These are phyloP conservation scores for Diplosphaera chodatii DNA, from an alignment of 139 green algal species.

Conservation along the genomic window DNA sequence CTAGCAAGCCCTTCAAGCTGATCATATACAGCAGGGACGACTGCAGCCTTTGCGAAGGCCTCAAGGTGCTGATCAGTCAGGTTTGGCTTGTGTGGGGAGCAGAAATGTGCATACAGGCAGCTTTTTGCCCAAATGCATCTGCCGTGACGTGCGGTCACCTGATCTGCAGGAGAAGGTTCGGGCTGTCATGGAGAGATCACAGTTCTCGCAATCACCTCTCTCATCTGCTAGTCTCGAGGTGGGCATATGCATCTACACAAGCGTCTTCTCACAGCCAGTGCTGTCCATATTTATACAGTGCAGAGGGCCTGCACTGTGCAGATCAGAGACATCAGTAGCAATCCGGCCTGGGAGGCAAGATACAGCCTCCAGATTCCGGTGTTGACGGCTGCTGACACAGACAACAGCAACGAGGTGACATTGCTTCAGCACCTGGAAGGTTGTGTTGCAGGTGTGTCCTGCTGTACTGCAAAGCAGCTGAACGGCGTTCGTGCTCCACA, in stretches of 20 bases:
- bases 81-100: too few species aligned
- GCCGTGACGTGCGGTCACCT: too few species aligned
- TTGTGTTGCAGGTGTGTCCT: too few species aligned
- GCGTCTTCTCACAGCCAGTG: neutral
- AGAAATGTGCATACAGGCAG: neutral
- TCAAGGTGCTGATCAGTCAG: too few species aligned
- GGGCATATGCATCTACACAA: too few species aligned
- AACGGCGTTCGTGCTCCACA: neutral
- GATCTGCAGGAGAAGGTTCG: slow-evolving; percentile 32
- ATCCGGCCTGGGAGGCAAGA: neutral
- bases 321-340: neutral
- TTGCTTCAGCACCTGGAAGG: too few species aligned
- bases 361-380: neutral
- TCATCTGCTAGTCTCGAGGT: slow-evolving; percentile 35
- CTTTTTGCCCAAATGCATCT: too few species aligned
- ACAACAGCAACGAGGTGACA: neutral
- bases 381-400: neutral
- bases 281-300: neutral
- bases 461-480: too few species aligned
- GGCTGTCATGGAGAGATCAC: slow-evolving; percentile 38
- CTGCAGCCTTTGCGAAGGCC: slow-evolving; percentile 46
- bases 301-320: neutral
- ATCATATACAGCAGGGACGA: slow-evolving; percentile 56
- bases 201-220: slow-evolving; percentile 35
- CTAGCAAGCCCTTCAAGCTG: slow-evolving; percentile 13